These are phyloP conservation scores for Rhododendron ovatum DNA, from an alignment of 148 eudicot genomes.

Conservation along the genomic window DNA sequence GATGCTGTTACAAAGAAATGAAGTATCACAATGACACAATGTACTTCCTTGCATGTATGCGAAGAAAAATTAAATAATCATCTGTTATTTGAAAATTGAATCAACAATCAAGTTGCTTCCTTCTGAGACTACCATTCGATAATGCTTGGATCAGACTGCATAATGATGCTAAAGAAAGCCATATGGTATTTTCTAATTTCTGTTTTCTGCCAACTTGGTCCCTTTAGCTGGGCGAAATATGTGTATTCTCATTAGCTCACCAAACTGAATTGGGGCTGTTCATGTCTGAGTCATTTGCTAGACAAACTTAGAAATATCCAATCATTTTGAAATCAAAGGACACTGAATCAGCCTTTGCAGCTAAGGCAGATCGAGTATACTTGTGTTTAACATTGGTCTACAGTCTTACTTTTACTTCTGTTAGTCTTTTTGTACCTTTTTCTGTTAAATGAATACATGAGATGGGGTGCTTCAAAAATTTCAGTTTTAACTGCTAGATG, in stretches of 20 bases:
- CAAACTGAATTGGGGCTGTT: not conserved
- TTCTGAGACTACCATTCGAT: not conserved
- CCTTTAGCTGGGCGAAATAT: not conserved
- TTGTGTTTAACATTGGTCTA: not conserved
- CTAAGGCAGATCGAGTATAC: not conserved
- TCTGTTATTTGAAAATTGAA: not conserved
- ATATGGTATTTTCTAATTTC: not conserved
- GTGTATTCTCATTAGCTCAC: not conserved
- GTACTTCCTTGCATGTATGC: not conserved
- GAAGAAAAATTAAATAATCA: not conserved
- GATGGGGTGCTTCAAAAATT: not conserved
- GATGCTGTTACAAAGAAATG: not conserved
- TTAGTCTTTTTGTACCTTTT: not conserved
- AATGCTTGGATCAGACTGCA: conserved; percentile 1
- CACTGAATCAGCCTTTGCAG: not conserved
- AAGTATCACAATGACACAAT: not conserved
- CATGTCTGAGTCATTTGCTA: not conserved
- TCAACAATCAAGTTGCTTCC: not conserved
- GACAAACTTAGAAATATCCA: not conserved
- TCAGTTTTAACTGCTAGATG: not conserved
- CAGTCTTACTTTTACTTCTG: not conserved
- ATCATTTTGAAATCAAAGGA: not conserved
- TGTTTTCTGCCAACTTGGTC: not conserved
- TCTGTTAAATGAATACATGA: not conserved
- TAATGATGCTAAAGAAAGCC: not conserved